These are phyloP conservation scores for Euphorbia lathyris DNA, from an alignment of 345 rosid species.

Conservation along the genomic window DNA sequence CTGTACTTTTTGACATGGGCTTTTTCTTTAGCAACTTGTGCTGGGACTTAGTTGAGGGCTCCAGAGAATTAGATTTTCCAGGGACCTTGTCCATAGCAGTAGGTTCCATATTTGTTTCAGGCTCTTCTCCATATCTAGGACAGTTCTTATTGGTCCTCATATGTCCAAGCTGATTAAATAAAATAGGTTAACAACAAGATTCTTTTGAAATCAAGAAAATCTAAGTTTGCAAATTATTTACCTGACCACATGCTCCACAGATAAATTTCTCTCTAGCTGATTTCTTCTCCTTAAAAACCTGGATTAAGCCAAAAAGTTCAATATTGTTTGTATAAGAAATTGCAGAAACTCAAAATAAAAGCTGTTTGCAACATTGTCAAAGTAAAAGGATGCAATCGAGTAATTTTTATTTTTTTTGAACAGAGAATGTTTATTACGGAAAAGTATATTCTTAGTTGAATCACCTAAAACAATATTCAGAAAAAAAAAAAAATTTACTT, in stretches of 20 bases:
- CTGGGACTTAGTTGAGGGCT: conserved; percentile 53
- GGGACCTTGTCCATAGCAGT: conserved; percentile 53
- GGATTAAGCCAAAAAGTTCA: conserved; percentile 12
- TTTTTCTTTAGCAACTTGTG: conserved; percentile 58
- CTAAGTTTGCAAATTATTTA: conserved; percentile 23
- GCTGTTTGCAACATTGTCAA: not conserved
- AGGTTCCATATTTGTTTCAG: conserved; percentile 54
- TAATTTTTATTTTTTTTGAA: not conserved
- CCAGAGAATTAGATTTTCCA: conserved; percentile 49
- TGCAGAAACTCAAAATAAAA: not conserved
- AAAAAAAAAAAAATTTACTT: no score
- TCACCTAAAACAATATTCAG: no score
- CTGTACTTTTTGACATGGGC: conserved; percentile 41
- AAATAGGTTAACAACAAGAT: conserved; percentile 16
- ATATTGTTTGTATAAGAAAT: not conserved
- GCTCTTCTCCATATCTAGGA: conserved; percentile 85
- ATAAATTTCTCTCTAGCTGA: conserved; percentile 92
- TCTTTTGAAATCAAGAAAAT: conserved; percentile 1
- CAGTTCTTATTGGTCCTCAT: conserved; percentile 99
- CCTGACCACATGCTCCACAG: conserved; percentile 98
- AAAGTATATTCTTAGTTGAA: no score
- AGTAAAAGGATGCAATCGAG: not conserved
- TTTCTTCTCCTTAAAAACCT: conserved; percentile 89
- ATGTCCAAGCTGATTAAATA: conserved; percentile 76
- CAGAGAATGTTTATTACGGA: no score